These are phyloP conservation scores for Otatea glauca DNA, from an alignment of 176 grass and related monocot species.

Conservation along the genomic window DNA sequence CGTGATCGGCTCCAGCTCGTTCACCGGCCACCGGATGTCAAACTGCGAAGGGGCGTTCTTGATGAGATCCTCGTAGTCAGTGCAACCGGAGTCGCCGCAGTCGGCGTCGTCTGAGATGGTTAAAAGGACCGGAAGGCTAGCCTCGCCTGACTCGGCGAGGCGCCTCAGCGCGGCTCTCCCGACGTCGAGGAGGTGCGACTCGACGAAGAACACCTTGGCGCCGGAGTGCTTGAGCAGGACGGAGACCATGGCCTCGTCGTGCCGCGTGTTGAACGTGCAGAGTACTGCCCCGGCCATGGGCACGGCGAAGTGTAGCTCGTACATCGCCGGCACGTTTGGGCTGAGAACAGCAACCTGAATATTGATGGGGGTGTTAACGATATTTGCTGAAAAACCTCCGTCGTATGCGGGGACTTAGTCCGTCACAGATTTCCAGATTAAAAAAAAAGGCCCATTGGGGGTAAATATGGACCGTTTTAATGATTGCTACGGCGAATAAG, in stretches of 20 bases:
- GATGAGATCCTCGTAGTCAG: conserved; percentile 45
- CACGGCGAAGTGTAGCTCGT: conserved; percentile 64
- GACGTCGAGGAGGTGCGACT: conserved; percentile 42
- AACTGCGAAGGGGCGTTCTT: conserved; percentile 4
- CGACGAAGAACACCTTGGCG: conserved; percentile 65
- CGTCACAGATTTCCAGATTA: too few relatives aligned
- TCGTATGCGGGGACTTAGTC: background rate
- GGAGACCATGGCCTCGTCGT: conserved; percentile 46
- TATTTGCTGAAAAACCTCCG: background rate
- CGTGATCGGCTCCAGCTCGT: conserved; percentile 51
- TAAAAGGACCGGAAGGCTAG: conserved; percentile 16
- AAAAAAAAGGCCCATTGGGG: too few relatives aligned
- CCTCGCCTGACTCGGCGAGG: background rate
- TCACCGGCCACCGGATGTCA: conserved; percentile 50
- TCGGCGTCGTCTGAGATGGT: conserved; percentile 3
- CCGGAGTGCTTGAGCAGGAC: conserved; percentile 46
- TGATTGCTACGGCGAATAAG: too few relatives aligned
- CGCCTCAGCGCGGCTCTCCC: conserved; percentile 26
- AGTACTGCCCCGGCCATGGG: conserved; percentile 63
- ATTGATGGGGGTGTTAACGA: background rate
- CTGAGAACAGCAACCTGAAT: conserved; percentile 53
- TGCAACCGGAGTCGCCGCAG: background rate
- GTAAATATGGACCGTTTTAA: too few relatives aligned
- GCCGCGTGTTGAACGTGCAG: conserved; percentile 54
- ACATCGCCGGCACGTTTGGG: conserved; percentile 57